phyloP scores from a whole-genome alignment of 371 early-diverging fungal genomes.

The Gilbertella persicaria region DNA sequence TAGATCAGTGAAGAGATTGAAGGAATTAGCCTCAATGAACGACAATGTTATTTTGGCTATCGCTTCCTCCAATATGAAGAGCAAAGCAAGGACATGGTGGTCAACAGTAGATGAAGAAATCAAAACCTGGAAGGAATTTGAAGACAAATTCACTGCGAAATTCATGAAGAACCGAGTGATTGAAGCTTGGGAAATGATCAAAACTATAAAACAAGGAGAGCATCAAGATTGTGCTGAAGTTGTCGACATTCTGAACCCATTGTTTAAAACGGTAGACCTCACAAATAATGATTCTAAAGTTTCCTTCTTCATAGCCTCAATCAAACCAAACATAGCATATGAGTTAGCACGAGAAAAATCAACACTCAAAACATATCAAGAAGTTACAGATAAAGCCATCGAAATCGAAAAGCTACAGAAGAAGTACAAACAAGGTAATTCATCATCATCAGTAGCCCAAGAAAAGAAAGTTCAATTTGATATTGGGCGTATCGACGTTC shows the following conservation, averaged over 20 bases:
- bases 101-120: background rate
- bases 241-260: background rate
- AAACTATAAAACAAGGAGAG: background rate
- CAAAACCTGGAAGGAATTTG: background rate
- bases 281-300: background rate
- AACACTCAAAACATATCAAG: background rate
- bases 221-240: background rate
- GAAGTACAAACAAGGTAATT: background rate
- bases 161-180: background rate
- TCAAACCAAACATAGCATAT: background rate
- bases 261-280: background rate
- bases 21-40: background rate
- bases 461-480: conserved; percentile 1
- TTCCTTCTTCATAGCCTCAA: background rate
- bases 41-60: background rate
- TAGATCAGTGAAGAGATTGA: background rate
- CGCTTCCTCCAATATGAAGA: background rate
- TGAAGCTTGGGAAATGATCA: background rate
- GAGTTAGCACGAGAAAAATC: background rate
- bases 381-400: background rate
- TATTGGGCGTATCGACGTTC: background rate
- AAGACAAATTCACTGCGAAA: background rate
- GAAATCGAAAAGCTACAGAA: background rate
- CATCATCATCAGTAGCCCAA: background rate
- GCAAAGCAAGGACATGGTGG: background rate